Evolutionary conservation across 2,329 filamentous ascomycete species (phyloP), one percentile per base, ranked within the genome.

Genomic region (Rutstroemia sydowiana): DNA sequence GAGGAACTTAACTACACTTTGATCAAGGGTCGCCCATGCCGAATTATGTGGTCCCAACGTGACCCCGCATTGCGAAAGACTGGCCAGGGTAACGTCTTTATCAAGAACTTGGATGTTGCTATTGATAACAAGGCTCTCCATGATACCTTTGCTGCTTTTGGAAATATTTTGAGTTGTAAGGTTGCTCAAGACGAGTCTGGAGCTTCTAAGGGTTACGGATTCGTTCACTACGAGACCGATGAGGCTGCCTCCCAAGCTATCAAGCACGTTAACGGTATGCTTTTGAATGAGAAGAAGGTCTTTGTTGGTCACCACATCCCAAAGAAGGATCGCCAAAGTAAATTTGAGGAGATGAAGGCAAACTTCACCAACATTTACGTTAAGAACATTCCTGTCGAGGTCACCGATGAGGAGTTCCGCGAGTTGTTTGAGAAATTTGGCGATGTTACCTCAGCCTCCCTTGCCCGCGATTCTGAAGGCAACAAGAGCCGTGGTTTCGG

Each of bases 291-390:
- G 82, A 98, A 98, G 86, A 98, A 98, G 82, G 93, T 98, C 60
- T 98, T 95, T 65, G 93, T 98, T 63, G 93, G 93, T 60, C 92
- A 96, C 75, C 93, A 98, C 76, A 97, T 98, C 67, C 91, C 93
- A 71, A 97, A 97, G 87, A 97, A 97, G 82, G 93, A 98, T 70
- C 92, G 93, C 66, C 93, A 97, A 82, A 95, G 89, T 88, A 98
- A 98, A 78, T 97, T 97, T 65, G 93, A 98, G 78, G 93, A 98
- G 81, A 98, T 98, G 92, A 98, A 98, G 85, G 93, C 93, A 73
- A 98, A 98, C 81, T 98, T 95, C 81, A 98, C 93, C 78, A 98
- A 98, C 73, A 85, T 98, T 73, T 98, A 98, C 76, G 88, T 98
- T 77, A 98, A 98, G 85, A 98, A 98, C 77, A 86, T 98, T 64